Conservation (phyloP, 2,329 filamentous ascomycete genomes). For the Coniosporium tulheliwenetii region DNA sequence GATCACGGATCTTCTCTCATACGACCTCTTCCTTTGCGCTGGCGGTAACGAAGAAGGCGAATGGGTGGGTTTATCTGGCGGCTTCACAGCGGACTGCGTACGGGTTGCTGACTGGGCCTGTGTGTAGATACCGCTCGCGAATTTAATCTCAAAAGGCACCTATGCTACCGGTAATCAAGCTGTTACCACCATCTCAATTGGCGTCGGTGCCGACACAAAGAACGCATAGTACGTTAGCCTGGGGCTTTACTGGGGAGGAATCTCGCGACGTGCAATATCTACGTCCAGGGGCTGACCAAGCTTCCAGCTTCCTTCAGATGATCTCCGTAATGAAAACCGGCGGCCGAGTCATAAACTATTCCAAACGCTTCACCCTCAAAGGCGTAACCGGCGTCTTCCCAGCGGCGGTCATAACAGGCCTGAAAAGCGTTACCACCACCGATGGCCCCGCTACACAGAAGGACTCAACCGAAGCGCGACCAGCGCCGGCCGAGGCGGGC, state of each 20-base stretch:
- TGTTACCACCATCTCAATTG: slow-evolving; percentile 27
- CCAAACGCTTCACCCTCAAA: slow-evolving; percentile 45
- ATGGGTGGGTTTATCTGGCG: neutral
- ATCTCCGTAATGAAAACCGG: slow-evolving; percentile 37
- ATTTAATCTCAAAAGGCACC: slow-evolving; percentile 20
- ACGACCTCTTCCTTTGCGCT: slow-evolving; percentile 43
- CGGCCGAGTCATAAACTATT: slow-evolving; percentile 42
- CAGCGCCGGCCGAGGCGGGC: slow-evolving; percentile 6
- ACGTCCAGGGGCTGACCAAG: no score
- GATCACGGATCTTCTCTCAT: slow-evolving; percentile 35
- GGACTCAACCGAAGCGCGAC: slow-evolving; percentile 9
- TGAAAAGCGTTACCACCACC: slow-evolving; percentile 19
- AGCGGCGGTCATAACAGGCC: slow-evolving; percentile 18
- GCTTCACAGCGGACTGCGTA: neutral
- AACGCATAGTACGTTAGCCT: slow-evolving; percentile 39
- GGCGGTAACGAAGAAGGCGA: slow-evolving; percentile 36
- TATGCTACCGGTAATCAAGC: slow-evolving; percentile 25
- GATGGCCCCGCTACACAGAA: slow-evolving; percentile 21
- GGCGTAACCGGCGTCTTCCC: slow-evolving; percentile 48
- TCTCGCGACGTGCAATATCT: no score
- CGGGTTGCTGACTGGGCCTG: slow-evolving; percentile 1
- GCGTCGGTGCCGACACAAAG: slow-evolving; percentile 25
- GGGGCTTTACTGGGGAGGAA: no score
- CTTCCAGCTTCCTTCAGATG: slow-evolving; percentile 41
- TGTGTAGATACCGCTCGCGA: slow-evolving; percentile 22